Conservation (phyloP, 805 yeast species). For the Sporopachydermia lactativora region DNA sequence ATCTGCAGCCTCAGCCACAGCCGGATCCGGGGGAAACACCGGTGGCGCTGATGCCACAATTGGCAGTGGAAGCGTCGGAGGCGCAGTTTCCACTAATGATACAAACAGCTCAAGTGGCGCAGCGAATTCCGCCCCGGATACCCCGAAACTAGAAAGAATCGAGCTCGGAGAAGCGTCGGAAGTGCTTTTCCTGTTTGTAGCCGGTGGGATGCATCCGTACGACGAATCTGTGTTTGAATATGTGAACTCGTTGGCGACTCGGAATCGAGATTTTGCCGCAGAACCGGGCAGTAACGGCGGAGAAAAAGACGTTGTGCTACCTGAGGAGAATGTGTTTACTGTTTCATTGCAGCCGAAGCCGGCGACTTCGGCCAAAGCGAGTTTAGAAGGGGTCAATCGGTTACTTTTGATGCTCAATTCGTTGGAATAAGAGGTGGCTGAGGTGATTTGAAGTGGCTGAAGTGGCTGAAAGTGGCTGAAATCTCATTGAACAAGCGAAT, state of each 20-base stretch:
- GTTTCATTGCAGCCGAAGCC: constrained; percentile 42
- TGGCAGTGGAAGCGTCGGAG: constrained; percentile 7
- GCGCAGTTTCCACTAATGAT: constrained; percentile 8
- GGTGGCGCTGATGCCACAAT: constrained; percentile 9
- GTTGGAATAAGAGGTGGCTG: constrained; percentile 5
- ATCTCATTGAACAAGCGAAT: too few species aligned
- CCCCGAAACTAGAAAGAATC: constrained; percentile 9
- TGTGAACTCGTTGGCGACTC: constrained; percentile 28
- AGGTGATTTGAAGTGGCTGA: too few species aligned
- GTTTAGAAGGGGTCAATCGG: constrained; percentile 58
- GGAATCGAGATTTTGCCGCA: constrained; percentile 9
- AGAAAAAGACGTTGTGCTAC: neutral
- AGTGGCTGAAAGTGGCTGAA: too few species aligned
- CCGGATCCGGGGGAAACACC: constrained; percentile 6
- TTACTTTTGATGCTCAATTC: constrained; percentile 23
- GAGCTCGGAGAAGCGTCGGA: constrained; percentile 3
- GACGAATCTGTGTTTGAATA: constrained; percentile 54
- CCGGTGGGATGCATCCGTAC: constrained; percentile 56
- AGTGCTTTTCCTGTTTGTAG: constrained; percentile 27
- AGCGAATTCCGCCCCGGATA: constrained; percentile 2
- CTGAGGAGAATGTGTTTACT: constrained; percentile 24
- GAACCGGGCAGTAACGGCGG: neutral
- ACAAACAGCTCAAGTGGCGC: neutral
- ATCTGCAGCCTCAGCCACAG: neutral
- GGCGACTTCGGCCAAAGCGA: constrained; percentile 46